Evolutionary conservation across 1,139 yeast species (phyloP), one percentile per base, ranked within the genome.

Genomic region (Yamadazyma sp.): DNA sequence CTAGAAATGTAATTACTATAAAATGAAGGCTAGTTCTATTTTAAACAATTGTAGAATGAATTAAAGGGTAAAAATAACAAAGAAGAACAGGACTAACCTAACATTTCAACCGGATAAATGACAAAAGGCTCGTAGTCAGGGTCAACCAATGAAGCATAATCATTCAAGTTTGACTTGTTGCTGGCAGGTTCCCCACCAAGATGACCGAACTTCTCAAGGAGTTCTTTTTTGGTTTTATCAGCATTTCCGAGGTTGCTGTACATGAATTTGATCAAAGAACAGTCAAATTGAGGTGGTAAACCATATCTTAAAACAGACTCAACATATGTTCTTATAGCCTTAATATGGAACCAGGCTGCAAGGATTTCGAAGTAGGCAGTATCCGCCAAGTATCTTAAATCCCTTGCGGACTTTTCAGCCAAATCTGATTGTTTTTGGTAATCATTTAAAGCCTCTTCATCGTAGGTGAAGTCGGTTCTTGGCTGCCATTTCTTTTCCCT

Each of bases 121-220:
- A 91, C 98, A 67, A 92, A 92, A 36, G 98, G 98, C 64, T 91
- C 96, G 61, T 89, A 92, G 47, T 92, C 97, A 30, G 92, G 80
- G 63, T 92, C 98, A 37, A 89, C 96, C 57, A 92, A 69, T 7
- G 95, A 80, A 17, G 96, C 94, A 61, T 87, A 92, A 61, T 92
- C 97, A 54, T 83, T 78, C 54, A 92, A 73, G 42, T 79, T 82
- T 40, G 74, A 61, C 54, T 79, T 70, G 46, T 83, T 75, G 47
- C 81, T 79, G 56, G 84, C 85, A 0, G 96, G 95, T 55, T 83
- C 87, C 23, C 98, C 98, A 34, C 96, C 96, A 43, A 92, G 73
- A 61, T 86, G 91, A 8, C 95, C 95, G 58, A 84, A 92, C 60
- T 87, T 82, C 35, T 72, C 73, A 36, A 85, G 64, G 47, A 91